Base-by-base conservation (phyloP, 108 stramenopile genomes). In the Stephanodiscus minutulus region DNA sequence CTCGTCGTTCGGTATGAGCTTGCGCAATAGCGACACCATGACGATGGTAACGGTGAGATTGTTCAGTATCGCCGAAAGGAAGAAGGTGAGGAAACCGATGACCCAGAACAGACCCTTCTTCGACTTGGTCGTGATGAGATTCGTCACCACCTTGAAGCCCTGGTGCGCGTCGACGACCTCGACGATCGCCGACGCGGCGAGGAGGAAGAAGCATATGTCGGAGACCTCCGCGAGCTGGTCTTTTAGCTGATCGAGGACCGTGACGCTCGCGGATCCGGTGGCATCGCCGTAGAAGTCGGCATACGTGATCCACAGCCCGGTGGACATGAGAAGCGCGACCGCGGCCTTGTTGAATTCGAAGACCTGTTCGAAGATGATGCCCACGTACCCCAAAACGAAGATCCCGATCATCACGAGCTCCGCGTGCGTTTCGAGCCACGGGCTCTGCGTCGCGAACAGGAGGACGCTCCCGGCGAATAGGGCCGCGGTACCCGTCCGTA, bases 21-120 rank as follows among this genome's bases (percentile, higher is more conserved):
- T 97, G 55, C 88, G 76, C 64, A 95, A 65, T 21, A 97, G 70
- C 3, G 90, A 91, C 22, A 92, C 87, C 94, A 97, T 95, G 44
- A 97, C 96, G 80, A 97, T 97, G 12, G 96, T 97, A 5, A 95
- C 93, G 0, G 96, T 97, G 62, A 97, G 73, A 85, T 97, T 97
- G 76, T 97, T 95, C 35, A 97, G 82, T 52, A 97, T 95, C 47
- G 93, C 76, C 48, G 90, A 91, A 2, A 97, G 81, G 79, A 97
- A 95, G 80, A 97, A 97, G 3, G 96, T 94, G 52, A 97, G 69
- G 77, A 93, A 84, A 7, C 94, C 94, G 66, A 97, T 94, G 9
- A 87, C 85, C 96, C 96, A 95, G 69, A 97, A 93, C 59, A 97
- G 77, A 10, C 69, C 60, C 72, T 95, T 95, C 83, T 97, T 97